These are phyloP conservation scores for Alternaria longipes DNA, from an alignment of 2,329 filamentous ascomycete species.

Conservation along the genomic window DNA sequence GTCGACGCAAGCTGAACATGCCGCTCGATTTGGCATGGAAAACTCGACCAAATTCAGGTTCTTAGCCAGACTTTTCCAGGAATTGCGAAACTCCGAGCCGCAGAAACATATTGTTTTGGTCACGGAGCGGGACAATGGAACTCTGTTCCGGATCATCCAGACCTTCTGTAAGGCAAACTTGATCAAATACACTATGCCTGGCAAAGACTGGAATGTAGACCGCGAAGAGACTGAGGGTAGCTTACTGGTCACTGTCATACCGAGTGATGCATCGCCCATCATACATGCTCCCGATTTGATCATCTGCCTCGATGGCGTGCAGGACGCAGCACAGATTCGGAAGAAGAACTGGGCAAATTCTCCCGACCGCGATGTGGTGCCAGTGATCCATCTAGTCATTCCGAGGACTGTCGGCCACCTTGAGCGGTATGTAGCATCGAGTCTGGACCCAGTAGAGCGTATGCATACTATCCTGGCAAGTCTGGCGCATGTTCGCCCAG, in stretches of 20 bases:
- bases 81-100: slow-evolving; percentile 24
- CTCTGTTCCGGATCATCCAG: slow-evolving; percentile 39
- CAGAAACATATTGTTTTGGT: slow-evolving; percentile 43
- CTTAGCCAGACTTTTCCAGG: slow-evolving; percentile 33
- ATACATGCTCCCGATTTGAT: slow-evolving; percentile 49
- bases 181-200: slow-evolving; percentile 39
- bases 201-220: slow-evolving; percentile 22
- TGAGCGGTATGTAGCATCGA: slow-evolving; percentile 48
- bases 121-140: slow-evolving; percentile 31
- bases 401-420: slow-evolving; percentile 56
- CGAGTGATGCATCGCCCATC: slow-evolving; percentile 31
- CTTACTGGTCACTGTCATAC: slow-evolving; percentile 49
- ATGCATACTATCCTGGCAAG: slow-evolving; percentile 51
- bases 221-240: slow-evolving; percentile 19
- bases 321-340: slow-evolving; percentile 35
- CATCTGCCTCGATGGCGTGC: slow-evolving; percentile 52
- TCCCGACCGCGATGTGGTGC: slow-evolving; percentile 27
- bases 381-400: slow-evolving; percentile 53
- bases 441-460: slow-evolving; percentile 28
- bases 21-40: slow-evolving; percentile 38
- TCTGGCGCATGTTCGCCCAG: slow-evolving; percentile 42
- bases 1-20: slow-evolving; percentile 29
- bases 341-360: slow-evolving; percentile 37
- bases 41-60: slow-evolving; percentile 49
- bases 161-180: slow-evolving; percentile 35